Conservation (phyloP, 106 monocot species). For the Dioscorea alata region DNA sequence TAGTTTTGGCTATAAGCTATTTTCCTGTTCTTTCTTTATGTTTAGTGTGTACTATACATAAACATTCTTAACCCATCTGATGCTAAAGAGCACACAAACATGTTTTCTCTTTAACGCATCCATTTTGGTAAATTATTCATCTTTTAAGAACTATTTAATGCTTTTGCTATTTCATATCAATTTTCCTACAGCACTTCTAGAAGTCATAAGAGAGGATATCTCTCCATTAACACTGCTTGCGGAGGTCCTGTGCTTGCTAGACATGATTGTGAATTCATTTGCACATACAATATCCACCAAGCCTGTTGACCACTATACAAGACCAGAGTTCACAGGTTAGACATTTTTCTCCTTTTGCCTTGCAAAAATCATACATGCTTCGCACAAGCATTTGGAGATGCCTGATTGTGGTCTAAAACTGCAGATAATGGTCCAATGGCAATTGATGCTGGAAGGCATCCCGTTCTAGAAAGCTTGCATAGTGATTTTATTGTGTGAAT, state of each 20-base stretch:
- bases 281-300: constrained; percentile 88
- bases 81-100: no score
- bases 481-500: constrained; percentile 76
- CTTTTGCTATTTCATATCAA: background rate
- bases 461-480: constrained; percentile 78
- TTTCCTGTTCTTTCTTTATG: no score
- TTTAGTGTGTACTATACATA: no score
- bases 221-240: constrained; percentile 79
- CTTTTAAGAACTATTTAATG: no score
- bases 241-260: constrained; percentile 83
- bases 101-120: no score
- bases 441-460: constrained; percentile 93
- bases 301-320: constrained; percentile 75
- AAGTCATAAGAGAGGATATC: constrained; percentile 79
- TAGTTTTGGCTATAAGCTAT: background rate
- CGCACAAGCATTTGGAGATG: background rate
- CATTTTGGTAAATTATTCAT: no score
- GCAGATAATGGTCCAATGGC: constrained; percentile 93
- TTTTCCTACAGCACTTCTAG: constrained; percentile 55
- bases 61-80: no score
- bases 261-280: constrained; percentile 99
- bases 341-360: background rate
- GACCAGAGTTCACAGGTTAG: constrained; percentile 92
- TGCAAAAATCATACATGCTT: background rate
- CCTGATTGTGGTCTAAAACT: constrained; percentile 10